A percentile compares a stretch with the other conserved stretches of the same genome.
phyloP scores from a whole-genome alignment of 345 rosid species.

The Eucalyptus curtisii region DNA sequence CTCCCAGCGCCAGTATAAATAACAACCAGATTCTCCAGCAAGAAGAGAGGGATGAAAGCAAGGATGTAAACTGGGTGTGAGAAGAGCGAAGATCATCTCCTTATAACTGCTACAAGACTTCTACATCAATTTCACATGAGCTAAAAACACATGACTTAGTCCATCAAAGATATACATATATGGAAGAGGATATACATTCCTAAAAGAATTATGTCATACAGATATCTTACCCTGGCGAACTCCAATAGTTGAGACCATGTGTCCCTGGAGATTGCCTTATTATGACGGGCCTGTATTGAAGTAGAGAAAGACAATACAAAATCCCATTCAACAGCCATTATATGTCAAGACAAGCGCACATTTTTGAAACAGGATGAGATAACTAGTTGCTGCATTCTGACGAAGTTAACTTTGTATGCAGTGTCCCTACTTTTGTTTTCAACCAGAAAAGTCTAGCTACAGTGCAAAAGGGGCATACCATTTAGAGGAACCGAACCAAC shows the following conservation, averaged over 20 bases:
- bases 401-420: neutral
- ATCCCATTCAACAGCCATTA: neutral
- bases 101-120: neutral
- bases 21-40: neutral
- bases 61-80: neutral
- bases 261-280: conserved; percentile 94
- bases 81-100: neutral
- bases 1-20: neutral
- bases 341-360: neutral
- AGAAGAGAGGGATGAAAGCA: neutral
- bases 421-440: neutral
- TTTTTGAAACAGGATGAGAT: neutral
- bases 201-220: neutral
- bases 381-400: neutral
- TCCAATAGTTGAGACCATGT: conserved; percentile 95
- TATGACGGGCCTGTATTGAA: conserved; percentile 71
- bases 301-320: neutral
- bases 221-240: conserved; percentile 65
- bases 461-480: neutral
- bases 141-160: neutral
- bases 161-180: neutral
- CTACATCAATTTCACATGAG: neutral
- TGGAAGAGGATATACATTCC: neutral
- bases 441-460: neutral
- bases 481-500: neutral